Base-by-base conservation (phyloP, 345 rosid species). In the Euclidium syriacum region DNA sequence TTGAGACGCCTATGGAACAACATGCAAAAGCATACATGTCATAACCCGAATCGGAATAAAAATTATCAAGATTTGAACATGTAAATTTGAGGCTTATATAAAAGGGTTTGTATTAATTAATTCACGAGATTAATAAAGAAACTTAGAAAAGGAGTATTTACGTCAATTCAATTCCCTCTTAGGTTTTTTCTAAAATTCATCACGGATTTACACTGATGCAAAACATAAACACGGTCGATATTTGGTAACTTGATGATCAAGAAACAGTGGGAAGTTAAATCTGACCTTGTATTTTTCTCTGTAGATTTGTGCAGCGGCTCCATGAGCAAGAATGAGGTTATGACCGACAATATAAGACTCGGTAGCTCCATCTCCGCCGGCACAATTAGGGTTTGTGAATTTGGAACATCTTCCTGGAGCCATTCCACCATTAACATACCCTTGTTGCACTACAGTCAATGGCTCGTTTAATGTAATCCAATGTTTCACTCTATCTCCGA, bases 381-480 rank as follows among this genome's bases (percentile, higher is more conserved):
- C 2, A 42, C 77, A 73, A 15, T 12, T 55, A 19, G 77, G 65
- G 58, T 73, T 67, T 12, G 72, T 67, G 47, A 73, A 67, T 35
- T 73, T 67, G 4, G 77, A 73, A 42, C 77, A 73, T 61, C 77
- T 53, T 25, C 77, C 77, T 12, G 77, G 77, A 24, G 77, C 77
- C 65, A 62, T 54, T 4, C 0, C 39, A 47, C 77, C 77, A 0
- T 36, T 32, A 29, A 49, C 52, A 33, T 73, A 73, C 0, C 69
- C 77, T 53, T 62, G 72, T 47, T 19, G 58, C 58, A 68, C 71
- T 39, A 65, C 67, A 12, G 71, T 58, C 6, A 61, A 34, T 19
- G 82, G 85, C 52, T 81, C 85, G 14, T 80, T 80, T n/a, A 80
- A 0, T 5, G 80, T 75, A 34, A 67, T 40, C 85, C 85, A 80